Evolutionary conservation across 139 green algal species (phyloP).

Genomic region (Zygnema circumcarinatum): DNA sequence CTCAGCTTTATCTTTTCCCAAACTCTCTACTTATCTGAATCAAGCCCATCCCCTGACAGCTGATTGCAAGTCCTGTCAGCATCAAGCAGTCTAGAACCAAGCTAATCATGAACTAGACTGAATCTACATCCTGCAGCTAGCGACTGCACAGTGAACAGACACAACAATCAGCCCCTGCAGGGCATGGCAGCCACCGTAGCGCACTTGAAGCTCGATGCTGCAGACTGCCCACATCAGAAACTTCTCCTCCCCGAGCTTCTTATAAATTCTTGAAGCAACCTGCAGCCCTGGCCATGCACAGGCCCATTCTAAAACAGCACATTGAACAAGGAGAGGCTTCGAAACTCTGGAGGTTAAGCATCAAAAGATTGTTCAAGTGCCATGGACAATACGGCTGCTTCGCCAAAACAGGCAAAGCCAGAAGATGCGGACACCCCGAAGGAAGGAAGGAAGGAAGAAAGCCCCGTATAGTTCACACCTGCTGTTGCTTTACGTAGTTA

Average conservation of each 20-base stretch:
- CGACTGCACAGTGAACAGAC: not conserved
- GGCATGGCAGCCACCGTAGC: constrained; percentile 12
- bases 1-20: not conserved
- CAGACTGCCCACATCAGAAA: constrained; percentile 56
- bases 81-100: not conserved
- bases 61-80: not conserved
- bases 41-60: not conserved
- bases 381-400: no score
- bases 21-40: not conserved
- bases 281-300: constrained; percentile 24
- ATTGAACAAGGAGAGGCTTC: no score
- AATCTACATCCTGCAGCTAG: not conserved
- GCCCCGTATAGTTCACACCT: constrained; percentile 19
- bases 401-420: no score
- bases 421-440: no score
- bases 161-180: not conserved
- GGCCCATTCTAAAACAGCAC: no score
- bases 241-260: constrained; percentile 41
- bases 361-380: no score
- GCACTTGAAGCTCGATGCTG: constrained; percentile 40
- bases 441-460: no score
- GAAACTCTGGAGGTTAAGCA: no score
- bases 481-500: constrained; percentile 54
- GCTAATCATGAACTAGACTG: not conserved
- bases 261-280: constrained; percentile 55